Evolutionary conservation across 2,329 filamentous ascomycete genomes (phyloP).

Genomic region (Pseudogymnoascus sp.): DNA sequence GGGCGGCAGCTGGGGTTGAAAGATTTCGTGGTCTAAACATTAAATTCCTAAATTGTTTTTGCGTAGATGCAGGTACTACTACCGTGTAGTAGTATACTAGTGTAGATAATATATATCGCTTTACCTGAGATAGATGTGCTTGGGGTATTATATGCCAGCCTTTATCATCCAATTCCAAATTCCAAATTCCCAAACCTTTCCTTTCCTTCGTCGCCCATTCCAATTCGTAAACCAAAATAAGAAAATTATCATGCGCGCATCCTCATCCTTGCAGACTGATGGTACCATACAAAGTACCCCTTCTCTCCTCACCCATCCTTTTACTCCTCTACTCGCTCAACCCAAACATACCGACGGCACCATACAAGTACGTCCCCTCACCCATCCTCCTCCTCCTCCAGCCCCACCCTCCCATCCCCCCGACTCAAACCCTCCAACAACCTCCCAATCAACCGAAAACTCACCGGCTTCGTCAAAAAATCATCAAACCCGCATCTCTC

Average conservation of each 20-base stretch:
- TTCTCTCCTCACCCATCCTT: background rate
- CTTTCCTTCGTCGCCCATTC: slow-evolving; percentile 39
- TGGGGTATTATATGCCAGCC: background rate
- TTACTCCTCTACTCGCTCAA: background rate
- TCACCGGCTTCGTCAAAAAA: slow-evolving; percentile 44
- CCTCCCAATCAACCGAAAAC: slow-evolving; percentile 13
- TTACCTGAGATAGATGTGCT: background rate
- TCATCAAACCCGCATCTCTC: slow-evolving; percentile 44
- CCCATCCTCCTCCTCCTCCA: background rate
- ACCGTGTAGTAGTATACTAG: background rate
- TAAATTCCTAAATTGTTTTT: background rate
- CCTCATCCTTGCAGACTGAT: background rate
- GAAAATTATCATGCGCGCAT: background rate
- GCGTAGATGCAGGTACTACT: background rate
- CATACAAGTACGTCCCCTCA: background rate
- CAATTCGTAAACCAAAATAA: background rate
- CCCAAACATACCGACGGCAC: background rate
- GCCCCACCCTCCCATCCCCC: background rate
- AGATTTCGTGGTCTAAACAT: background rate
- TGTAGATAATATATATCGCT: background rate
- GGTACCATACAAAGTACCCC: background rate
- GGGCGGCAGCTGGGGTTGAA: background rate
- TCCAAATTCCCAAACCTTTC: slow-evolving; percentile 97
- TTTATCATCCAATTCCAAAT: slow-evolving; percentile 69
- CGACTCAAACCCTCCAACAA: slow-evolving; percentile 4